Conservation (phyloP, 2,329 filamentous ascomycete genomes). For the Epichloe amarillans region DNA sequence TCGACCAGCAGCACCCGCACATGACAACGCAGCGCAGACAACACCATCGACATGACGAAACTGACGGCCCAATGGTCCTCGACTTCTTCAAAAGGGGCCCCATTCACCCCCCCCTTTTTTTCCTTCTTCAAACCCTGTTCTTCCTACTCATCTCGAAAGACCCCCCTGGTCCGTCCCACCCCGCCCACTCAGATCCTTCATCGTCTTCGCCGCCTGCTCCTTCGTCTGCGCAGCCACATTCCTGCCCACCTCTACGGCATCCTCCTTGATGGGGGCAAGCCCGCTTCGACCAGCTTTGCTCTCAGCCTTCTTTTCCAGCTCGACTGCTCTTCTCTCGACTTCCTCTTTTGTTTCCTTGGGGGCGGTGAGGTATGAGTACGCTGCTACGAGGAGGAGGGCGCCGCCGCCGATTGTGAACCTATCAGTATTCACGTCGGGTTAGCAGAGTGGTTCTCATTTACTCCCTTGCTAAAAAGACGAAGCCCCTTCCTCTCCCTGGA, state of each 20-base stretch:
- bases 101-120: too few relatives aligned
- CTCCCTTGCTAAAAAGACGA: background rate
- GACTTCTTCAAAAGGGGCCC: background rate
- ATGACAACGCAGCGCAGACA: too few relatives aligned
- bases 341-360: conserved; percentile 5
- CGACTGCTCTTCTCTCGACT: conserved; percentile 6
- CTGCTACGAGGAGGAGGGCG: conserved; percentile 13
- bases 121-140: background rate
- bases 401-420: conserved; percentile 18
- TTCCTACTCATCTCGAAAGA: conserved; percentile 17
- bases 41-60: too few relatives aligned
- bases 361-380: conserved; percentile 15
- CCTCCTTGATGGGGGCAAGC: conserved; percentile 6
- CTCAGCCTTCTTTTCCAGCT: background rate
- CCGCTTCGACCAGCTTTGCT: background rate
- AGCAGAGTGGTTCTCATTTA: background rate
- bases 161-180: conserved; percentile 17
- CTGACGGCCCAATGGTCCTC: background rate
- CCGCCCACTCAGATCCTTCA: conserved; percentile 19
- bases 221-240: conserved; percentile 6
- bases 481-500: too few relatives aligned
- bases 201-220: conserved; percentile 12
- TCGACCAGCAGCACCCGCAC: conserved; percentile 62
- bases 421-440: too few relatives aligned
- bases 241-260: conserved; percentile 1